phyloP scores from a whole-genome alignment of 1,139 yeast genomes.

The Arxiozyma slooffiae region DNA sequence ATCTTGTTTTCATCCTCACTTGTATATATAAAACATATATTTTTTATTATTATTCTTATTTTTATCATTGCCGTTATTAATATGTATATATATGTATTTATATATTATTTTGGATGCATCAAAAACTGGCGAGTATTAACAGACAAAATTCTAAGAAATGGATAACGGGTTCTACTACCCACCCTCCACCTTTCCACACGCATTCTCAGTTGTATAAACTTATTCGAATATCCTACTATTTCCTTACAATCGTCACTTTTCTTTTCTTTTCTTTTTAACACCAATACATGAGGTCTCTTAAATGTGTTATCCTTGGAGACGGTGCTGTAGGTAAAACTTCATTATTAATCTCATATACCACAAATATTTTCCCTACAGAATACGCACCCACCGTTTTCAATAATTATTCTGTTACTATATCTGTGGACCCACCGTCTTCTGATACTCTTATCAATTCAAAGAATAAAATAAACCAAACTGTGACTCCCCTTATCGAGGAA shows the following conservation, averaged over 20 bases:
- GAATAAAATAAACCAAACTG: neutral
- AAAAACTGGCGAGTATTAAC: too few relatives aligned
- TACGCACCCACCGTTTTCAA: slow-evolving; percentile 92
- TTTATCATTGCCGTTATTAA: too few relatives aligned
- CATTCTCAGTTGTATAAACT: neutral
- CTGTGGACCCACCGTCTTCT: slow-evolving; percentile 4
- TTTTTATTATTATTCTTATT: too few relatives aligned
- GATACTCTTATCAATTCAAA: neutral
- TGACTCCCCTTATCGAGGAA: neutral
- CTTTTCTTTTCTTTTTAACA: neutral
- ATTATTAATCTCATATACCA: slow-evolving; percentile 77
- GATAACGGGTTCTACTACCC: too few relatives aligned
- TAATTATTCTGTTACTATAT: slow-evolving; percentile 75
- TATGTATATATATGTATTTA: too few relatives aligned
- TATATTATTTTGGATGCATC: too few relatives aligned
- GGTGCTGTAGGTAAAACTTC: slow-evolving; percentile 96
- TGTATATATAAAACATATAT: too few relatives aligned
- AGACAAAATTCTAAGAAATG: too few relatives aligned
- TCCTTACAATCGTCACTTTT: neutral
- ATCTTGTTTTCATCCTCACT: neutral
- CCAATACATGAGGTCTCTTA: slow-evolving; percentile 69
- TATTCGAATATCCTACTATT: neutral
- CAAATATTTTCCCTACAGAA: slow-evolving; percentile 90
- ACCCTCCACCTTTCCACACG: too few relatives aligned
- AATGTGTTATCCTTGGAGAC: slow-evolving; percentile 93